Conservation (phyloP, 768 basidiomycete species). For the Leccinum rimulosum region DNA sequence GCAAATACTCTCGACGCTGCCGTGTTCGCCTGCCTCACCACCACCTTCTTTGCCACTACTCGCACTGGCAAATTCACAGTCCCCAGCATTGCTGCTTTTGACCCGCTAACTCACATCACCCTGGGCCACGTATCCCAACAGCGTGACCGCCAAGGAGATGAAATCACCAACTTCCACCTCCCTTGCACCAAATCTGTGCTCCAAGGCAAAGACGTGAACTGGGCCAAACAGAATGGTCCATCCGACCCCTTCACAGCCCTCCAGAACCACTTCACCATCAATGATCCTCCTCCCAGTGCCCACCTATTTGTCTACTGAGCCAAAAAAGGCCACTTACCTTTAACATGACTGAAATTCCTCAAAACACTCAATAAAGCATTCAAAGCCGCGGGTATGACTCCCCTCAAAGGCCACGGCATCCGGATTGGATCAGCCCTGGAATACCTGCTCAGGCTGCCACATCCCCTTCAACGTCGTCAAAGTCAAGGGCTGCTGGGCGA, state of each 20-base stretch:
- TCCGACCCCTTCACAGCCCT: neutral
- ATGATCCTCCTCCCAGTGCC: too few species aligned
- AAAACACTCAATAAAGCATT: rapidly evolving
- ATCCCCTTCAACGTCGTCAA: neutral
- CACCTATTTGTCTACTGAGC: too few species aligned
- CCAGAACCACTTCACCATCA: too few species aligned
- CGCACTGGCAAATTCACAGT: neutral
- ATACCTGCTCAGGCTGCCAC: neutral
- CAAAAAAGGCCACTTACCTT: too few species aligned
- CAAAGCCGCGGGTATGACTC: too few species aligned
- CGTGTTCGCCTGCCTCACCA: neutral
- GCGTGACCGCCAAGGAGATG: neutral
- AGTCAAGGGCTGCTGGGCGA: neutral
- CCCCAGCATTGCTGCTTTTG: neutral
- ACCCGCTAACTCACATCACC: neutral
- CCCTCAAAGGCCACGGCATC: neutral
- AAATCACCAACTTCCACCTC: neutral
- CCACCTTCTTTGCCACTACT: neutral
- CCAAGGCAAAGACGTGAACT: neutral
- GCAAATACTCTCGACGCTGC: neutral
- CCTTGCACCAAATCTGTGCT: neutral
- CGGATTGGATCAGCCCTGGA: rapidly evolving
- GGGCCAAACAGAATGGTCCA: neutral
- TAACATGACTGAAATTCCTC: too few species aligned
- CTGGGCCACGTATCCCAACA: neutral